phyloP scores from a whole-genome alignment of 768 basidiomycete species.

The Mycena epipterygia region DNA sequence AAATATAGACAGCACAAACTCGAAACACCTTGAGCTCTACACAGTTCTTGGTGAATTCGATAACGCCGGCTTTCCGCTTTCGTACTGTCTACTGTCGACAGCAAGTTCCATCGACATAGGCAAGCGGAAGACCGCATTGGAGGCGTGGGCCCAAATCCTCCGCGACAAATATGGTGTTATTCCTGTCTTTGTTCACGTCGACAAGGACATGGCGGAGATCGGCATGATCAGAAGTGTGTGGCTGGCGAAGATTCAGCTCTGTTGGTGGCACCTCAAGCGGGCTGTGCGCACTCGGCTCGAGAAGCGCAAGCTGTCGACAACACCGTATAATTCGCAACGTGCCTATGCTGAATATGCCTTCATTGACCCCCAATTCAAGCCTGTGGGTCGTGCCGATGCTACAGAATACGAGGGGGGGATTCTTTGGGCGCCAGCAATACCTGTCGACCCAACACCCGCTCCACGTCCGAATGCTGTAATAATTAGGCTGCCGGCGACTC shows the following conservation, averaged over 20 bases:
- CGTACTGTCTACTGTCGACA: conserved; percentile 42
- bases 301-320: conserved; percentile 34
- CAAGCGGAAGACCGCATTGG: conserved; percentile 35
- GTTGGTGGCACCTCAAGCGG: conserved; percentile 33
- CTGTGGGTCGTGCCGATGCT: conserved; percentile 14
- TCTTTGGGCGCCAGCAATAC: neutral
- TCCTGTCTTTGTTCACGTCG: conserved; percentile 32
- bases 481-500: conserved; percentile 5
- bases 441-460: neutral
- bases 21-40: conserved; percentile 44
- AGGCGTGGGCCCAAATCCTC: conserved; percentile 12
- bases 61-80: conserved; percentile 42
- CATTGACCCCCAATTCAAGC: conserved; percentile 31
- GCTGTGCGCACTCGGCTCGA: conserved; percentile 24
- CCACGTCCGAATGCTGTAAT: conserved; percentile 1
- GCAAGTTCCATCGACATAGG: conserved; percentile 34
- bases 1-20: conserved; percentile 40
- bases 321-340: conserved; percentile 30
- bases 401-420: conserved; percentile 16
- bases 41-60: conserved; percentile 40
- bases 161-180: conserved; percentile 31
- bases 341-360: conserved; percentile 27
- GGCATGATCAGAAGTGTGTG: conserved; percentile 17
- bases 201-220: conserved; percentile 39
- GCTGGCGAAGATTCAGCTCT: conserved; percentile 36